Base-by-base conservation (phyloP, 2,329 filamentous ascomycete genomes). In the Podosphaera aphanis region DNA sequence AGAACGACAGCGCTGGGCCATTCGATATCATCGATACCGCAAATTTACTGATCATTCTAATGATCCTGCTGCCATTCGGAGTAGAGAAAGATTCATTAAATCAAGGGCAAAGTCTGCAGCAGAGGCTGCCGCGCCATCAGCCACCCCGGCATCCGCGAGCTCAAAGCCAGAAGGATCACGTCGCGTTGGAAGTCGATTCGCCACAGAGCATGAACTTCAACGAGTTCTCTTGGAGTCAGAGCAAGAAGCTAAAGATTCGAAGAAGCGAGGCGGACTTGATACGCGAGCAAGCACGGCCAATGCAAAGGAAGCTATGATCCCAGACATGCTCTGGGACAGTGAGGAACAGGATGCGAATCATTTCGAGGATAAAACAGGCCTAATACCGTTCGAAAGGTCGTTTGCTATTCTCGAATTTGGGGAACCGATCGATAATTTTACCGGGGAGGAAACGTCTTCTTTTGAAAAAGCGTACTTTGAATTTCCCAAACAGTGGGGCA, bases 401-500 rank as follows among this genome's bases (percentile, higher is more conserved):
- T 74, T 85, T 7, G 67, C 73, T 2, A 67, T 74, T 13, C 85
- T 80, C 66, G 73, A 83, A 48, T 78, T 82, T 43, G 68, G 83
- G 41, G 77, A 80, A 11, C 77, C 78, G 3, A 66, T 76, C 45
- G 76, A 83, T 57, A 83, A 84, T 56, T 88, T 86, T 60, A 80
- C 73, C 0, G 66, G 73, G 16, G 73, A 79, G 50, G 83, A 90
- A 59, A 68, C 73, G 33, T 69, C 72, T 39, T 66, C 71, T 23
- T 85, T 90, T 57, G 79, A 85, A 52, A 76, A 79, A 53, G 70
- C 74, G 10, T 88, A 84, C 55, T 67, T 82, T 44, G 78, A 83
- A 49, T 73, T 71, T 48, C 79, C 81, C 0, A 90, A 90, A 66
- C 81, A 85, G 56, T 90, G 81, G 80, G 79, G 80, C 47, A 76